Conservation (phyloP, 768 basidiomycete species). For the Boletus rufocinnamomeus region DNA sequence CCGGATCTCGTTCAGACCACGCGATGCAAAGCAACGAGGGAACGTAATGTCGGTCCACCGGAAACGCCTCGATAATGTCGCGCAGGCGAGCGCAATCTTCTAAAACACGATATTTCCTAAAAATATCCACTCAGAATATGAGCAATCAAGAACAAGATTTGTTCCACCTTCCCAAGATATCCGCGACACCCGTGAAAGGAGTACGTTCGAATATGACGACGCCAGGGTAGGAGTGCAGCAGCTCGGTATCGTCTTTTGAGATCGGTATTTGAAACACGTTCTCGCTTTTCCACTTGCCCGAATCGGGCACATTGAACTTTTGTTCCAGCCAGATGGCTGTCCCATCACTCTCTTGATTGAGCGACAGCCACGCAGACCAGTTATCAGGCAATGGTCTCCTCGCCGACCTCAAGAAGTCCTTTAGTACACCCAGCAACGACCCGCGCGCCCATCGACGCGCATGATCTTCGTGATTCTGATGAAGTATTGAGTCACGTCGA, state of each 20-base stretch:
- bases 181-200: slow-evolving; percentile 58
- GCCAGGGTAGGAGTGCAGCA: slow-evolving; percentile 48
- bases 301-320: slow-evolving; percentile 70
- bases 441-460: slow-evolving; percentile 73
- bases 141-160: not conserved
- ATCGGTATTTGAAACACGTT: slow-evolving; percentile 60
- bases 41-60: slow-evolving; percentile 55
- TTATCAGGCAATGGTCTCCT: slow-evolving; percentile 34
- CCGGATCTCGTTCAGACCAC: slow-evolving; percentile 54
- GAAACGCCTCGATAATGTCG: slow-evolving; percentile 58
- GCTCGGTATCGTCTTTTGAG: slow-evolving; percentile 21
- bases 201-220: slow-evolving; percentile 77
- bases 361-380: slow-evolving; percentile 75
- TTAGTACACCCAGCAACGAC: slow-evolving; percentile 53
- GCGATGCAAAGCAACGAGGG: slow-evolving; percentile 63
- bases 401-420: slow-evolving; percentile 42
- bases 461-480: slow-evolving; percentile 72
- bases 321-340: slow-evolving; percentile 81
- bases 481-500: slow-evolving; percentile 8
- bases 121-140: slow-evolving; percentile 2
- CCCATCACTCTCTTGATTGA: slow-evolving; percentile 69
- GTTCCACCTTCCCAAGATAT: slow-evolving; percentile 67
- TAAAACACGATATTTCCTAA: slow-evolving; percentile 67
- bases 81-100: slow-evolving; percentile 74
- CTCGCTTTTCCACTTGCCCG: slow-evolving; percentile 63